Base-by-base conservation (phyloP, 768 basidiomycete species). In the Multifurca ochricompacta region DNA sequence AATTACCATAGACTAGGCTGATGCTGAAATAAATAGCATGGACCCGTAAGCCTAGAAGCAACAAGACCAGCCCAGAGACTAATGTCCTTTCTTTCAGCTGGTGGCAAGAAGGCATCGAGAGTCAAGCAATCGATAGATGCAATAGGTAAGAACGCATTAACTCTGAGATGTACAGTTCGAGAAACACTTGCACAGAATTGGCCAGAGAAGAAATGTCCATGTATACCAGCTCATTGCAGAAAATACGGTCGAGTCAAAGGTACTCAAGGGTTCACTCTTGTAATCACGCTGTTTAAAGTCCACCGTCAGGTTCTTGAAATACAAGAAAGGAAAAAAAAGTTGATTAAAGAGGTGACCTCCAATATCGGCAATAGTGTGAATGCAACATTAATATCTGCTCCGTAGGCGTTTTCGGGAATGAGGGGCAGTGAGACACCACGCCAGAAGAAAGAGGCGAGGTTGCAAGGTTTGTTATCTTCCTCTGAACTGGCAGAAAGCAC, bases 201-300 rank as follows among this genome's bases (percentile, higher is more conserved):
- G 91, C 13, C 91, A 94, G 67, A 87, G 69, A 59, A 91, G 85
- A 65, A 72, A 78, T 1, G 90, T 94, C 30, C 83, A 86, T 59
- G 90, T 93, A 18, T 93, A 91, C 64, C 91, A 93, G 62, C 71
- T 94, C 44, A 91, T 94, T 51, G 89, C 91, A 0, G 91, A 92
- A 62, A 77, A 91, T 62, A 94, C 91, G 0, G 83, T 93, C 1
- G 91, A 94, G 68, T 78, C 87, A 11, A 91, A 88, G 68, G 91
- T 83, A 61, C 7, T n/a, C n/a, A n/a, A n/a, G 59, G 56, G 8
- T 28, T 23, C n/a, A 14, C 3, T 41, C 19, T 31, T 28, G n/a
- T 50, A n/a, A 45, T 39, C 7, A 11, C 13, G 39, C 3, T 34
- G 2, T 10, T 34, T 28, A 47, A 32, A 14, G 19, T 23, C 3